phyloP scores from a whole-genome alignment of 148 eudicot genomes.

The Selenicereus undatus region DNA sequence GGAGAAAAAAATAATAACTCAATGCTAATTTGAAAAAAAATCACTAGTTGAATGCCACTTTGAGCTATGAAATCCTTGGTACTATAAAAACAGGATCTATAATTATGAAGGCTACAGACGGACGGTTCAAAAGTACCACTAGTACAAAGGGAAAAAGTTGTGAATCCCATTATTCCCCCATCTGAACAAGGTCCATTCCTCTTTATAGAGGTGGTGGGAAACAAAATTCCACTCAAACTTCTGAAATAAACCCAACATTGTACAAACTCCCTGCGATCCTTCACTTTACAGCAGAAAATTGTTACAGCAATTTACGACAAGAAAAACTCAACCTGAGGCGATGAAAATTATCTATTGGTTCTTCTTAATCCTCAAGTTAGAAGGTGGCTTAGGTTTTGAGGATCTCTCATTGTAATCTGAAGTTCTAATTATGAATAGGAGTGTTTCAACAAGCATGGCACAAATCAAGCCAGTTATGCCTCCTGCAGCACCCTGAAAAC shows the following conservation, averaged over 20 bases:
- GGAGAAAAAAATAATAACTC: too few species aligned
- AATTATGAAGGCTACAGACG: too few species aligned
- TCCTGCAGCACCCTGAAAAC: constrained; percentile 82
- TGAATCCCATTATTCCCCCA: too few species aligned
- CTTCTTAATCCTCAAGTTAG: constrained; percentile 50
- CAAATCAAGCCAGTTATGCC: constrained; percentile 79
- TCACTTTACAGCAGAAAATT: constrained; percentile 1
- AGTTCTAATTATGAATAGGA: constrained; percentile 74
- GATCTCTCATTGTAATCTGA: constrained; percentile 35
- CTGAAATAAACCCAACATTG: not conserved
- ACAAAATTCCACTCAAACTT: not conserved
- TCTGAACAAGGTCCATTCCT: not conserved
- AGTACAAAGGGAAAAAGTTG: not conserved
- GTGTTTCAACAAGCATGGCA: constrained; percentile 88
- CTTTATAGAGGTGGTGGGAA: not conserved
- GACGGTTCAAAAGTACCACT: too few species aligned
- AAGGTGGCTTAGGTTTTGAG: constrained; percentile 22
- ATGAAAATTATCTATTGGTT: constrained; percentile 33
- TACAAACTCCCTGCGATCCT: not conserved
- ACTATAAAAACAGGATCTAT: too few species aligned
- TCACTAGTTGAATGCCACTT: too few species aligned
- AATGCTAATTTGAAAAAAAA: too few species aligned
- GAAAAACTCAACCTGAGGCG: not conserved
- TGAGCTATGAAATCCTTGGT: too few species aligned
- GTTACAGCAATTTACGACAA: not conserved